phyloP scores from a whole-genome alignment of 345 rosid species.

The Diplotaxis tenuifolia region DNA sequence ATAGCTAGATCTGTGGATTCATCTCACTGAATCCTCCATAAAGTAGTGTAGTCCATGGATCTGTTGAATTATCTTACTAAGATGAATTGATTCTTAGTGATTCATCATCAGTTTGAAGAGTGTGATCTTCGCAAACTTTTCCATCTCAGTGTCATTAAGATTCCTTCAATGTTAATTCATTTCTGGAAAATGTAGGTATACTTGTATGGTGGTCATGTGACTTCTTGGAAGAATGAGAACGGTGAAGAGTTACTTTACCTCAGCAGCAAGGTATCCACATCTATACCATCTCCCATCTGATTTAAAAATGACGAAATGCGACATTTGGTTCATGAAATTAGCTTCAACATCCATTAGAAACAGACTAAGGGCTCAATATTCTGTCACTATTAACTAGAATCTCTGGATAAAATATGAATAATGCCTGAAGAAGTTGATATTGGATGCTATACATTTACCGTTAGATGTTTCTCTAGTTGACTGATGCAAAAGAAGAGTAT shows the following conservation, averaged over 20 bases:
- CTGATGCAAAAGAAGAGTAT: background rate
- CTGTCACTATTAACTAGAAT: background rate
- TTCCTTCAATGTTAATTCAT: background rate
- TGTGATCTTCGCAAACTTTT: slow-evolving; percentile 5
- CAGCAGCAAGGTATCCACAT: slow-evolving; percentile 65
- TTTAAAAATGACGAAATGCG: background rate
- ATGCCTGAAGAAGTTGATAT: background rate
- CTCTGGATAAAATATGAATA: background rate
- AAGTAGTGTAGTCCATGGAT: background rate
- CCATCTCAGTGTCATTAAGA: background rate
- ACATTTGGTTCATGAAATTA: slow-evolving; percentile 10
- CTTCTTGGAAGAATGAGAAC: slow-evolving; percentile 92
- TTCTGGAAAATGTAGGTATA: slow-evolving; percentile 52
- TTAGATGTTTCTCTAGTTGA: slow-evolving; percentile 5
- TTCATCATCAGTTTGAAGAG: background rate
- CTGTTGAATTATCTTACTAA: background rate
- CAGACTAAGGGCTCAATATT: background rate
- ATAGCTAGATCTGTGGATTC: slow-evolving; percentile 8
- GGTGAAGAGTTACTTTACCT: slow-evolving; percentile 82
- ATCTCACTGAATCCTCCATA: background rate
- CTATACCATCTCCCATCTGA: background rate
- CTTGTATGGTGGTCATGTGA: slow-evolving; percentile 87
- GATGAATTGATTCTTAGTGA: background rate
- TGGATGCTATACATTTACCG: background rate
- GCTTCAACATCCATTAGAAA: background rate